Evolutionary conservation across 2,329 filamentous ascomycete species (phyloP).

Genomic region (Lasiodiplodia theobromae): DNA sequence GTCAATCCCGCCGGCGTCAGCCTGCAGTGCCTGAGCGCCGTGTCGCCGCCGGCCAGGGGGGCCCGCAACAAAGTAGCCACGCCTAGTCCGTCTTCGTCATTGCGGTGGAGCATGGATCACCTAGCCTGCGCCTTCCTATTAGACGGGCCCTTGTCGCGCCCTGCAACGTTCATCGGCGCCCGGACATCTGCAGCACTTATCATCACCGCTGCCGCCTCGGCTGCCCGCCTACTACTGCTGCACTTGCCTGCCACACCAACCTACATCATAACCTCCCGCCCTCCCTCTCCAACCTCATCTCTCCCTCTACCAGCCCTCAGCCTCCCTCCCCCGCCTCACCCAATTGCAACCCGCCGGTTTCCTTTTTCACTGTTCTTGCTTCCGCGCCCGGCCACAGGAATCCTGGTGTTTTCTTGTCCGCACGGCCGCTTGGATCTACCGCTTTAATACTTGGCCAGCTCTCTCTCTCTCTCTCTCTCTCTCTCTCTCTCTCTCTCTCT

Average conservation of each 20-base stretch:
- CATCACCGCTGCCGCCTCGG: constrained; percentile 28
- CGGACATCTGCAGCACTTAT: constrained; percentile 30
- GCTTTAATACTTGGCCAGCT: constrained; percentile 16
- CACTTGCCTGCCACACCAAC: constrained; percentile 13
- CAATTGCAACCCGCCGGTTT: constrained; percentile 14
- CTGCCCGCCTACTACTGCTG: constrained; percentile 26
- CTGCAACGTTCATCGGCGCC: constrained; percentile 28
- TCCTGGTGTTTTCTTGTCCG: constrained; percentile 30
- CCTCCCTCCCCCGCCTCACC: constrained; percentile 8
- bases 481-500: neutral
- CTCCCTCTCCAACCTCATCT: constrained; percentile 16
- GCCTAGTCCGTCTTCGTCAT: constrained; percentile 30
- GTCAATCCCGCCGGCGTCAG: constrained; percentile 25
- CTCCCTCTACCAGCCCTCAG: constrained; percentile 2
- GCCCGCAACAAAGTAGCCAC: constrained; percentile 25
- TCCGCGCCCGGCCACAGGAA: constrained; percentile 13
- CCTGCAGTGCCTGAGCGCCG: constrained; percentile 27
- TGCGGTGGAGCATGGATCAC: constrained; percentile 23
- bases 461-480: neutral
- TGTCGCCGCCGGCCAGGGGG: constrained; percentile 26
- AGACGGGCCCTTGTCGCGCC: constrained; percentile 29
- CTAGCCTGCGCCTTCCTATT: constrained; percentile 32
- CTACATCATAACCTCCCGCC: constrained; percentile 21
- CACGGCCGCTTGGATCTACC: constrained; percentile 7
- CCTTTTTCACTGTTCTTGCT: constrained; percentile 12